phyloP scores from a whole-genome alignment of 1,284 basidiomycete species.

The Tremellales sp. region DNA sequence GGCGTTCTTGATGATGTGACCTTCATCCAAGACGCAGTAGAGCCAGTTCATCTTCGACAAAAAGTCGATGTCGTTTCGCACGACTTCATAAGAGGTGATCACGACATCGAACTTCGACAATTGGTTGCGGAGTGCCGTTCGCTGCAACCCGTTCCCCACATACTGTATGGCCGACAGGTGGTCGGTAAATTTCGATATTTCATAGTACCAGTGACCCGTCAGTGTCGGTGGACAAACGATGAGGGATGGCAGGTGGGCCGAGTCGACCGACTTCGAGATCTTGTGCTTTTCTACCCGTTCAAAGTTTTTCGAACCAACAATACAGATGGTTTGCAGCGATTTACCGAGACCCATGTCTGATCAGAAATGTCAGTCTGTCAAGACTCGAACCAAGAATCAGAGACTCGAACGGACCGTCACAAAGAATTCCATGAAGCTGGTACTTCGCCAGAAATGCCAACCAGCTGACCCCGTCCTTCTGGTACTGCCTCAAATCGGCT shows the following conservation, averaged over 20 bases:
- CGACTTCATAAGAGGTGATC: slow-evolving; percentile 95
- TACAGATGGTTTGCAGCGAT: slow-evolving; percentile 96
- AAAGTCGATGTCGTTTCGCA: slow-evolving; percentile 85
- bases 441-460: slow-evolving; percentile 94
- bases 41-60: slow-evolving; percentile 79
- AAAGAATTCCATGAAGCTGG: slow-evolving; percentile 95
- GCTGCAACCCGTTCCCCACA: slow-evolving; percentile 82
- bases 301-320: slow-evolving; percentile 87
- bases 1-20: slow-evolving; percentile 97
- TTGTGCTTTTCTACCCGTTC: slow-evolving; percentile 73
- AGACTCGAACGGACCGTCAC: slow-evolving; percentile 73
- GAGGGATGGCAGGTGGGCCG: slow-evolving; percentile 84
- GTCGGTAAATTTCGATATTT: slow-evolving; percentile 88
- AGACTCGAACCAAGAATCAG: neutral
- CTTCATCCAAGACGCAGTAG: slow-evolving; percentile 97
- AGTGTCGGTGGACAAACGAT: slow-evolving; percentile 97
- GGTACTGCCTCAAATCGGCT: slow-evolving; percentile 92
- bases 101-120: slow-evolving; percentile 76
- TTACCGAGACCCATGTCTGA: slow-evolving; percentile 96
- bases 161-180: slow-evolving; percentile 84
- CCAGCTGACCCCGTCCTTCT: slow-evolving; percentile 99
- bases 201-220: slow-evolving; percentile 98
- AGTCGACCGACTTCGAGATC: slow-evolving; percentile 67
- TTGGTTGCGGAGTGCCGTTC: slow-evolving; percentile 65
- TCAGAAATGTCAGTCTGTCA: neutral